These are phyloP conservation scores for Suhomyces taliae DNA, from an alignment of 1,139 yeast genomes.

Conservation along the genomic window DNA sequence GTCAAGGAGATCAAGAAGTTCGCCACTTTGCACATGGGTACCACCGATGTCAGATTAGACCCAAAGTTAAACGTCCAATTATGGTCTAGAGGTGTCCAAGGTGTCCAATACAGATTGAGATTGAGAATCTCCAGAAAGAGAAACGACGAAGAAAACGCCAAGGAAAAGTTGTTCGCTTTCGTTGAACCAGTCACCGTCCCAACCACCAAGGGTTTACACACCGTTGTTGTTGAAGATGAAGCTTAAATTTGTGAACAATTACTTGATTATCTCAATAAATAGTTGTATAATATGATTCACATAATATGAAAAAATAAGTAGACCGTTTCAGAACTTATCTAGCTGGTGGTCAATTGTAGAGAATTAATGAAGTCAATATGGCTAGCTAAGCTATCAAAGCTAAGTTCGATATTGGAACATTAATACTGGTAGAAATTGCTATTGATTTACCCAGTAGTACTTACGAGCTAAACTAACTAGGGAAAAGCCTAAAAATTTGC, in stretches of 20 bases:
- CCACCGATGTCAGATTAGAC: slow-evolving; percentile 98
- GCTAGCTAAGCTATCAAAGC: too few species aligned
- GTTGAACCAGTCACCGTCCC: slow-evolving; percentile 98
- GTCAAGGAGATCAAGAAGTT: slow-evolving; percentile 99
- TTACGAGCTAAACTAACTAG: too few species aligned
- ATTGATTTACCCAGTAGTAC: too few species aligned
- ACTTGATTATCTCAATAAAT: slow-evolving; percentile 9
- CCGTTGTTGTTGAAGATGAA: slow-evolving; percentile 91
- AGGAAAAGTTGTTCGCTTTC: slow-evolving; percentile 96
- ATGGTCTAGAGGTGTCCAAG: slow-evolving; percentile 99
- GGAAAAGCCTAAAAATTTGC: too few species aligned
- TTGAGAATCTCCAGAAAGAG: slow-evolving; percentile 99
- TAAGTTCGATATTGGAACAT: too few species aligned
- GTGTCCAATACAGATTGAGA: slow-evolving; percentile 97
- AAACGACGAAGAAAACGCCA: slow-evolving; percentile 99
- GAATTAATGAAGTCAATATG: too few species aligned
- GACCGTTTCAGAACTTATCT: not conserved
- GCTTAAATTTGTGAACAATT: slow-evolving; percentile 41
- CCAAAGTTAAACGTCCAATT: slow-evolving; percentile 97
- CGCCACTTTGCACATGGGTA: slow-evolving; percentile 99
- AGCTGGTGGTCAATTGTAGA: too few species aligned
- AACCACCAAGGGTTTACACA: slow-evolving; percentile 95
- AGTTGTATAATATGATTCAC: slow-evolving; percentile 14
- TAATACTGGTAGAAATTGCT: too few species aligned
- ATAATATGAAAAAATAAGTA: slow-evolving; percentile 5